Evolutionary conservation across 2,329 filamentous ascomycete species (phyloP).

Genomic region (Pestalotiopsis sp.): DNA sequence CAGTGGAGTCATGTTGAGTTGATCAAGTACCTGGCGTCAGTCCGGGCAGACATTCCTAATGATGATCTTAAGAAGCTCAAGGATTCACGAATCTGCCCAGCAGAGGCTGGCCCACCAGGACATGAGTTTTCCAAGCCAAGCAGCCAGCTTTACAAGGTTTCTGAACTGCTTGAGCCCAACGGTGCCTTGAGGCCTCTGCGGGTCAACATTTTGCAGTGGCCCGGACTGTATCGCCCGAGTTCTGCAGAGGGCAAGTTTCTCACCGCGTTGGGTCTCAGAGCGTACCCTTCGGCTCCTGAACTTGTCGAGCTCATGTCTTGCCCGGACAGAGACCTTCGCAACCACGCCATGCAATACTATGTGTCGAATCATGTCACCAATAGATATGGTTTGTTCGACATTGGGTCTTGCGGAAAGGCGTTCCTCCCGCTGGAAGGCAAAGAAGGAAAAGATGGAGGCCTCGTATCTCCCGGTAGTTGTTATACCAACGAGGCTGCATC

Average conservation of each 20-base stretch:
- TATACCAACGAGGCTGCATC: slow-evolving; percentile 79
- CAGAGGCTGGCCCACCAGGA: slow-evolving; percentile 62
- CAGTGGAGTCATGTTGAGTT: slow-evolving; percentile 93
- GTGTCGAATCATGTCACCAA: slow-evolving; percentile 78
- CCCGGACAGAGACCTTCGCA: slow-evolving; percentile 57
- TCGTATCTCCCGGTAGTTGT: slow-evolving; percentile 74
- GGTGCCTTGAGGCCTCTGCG: slow-evolving; percentile 67
- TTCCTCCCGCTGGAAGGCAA: slow-evolving; percentile 75
- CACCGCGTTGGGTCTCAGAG: slow-evolving; percentile 68
- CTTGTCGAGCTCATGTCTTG: slow-evolving; percentile 77
- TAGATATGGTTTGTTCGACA: slow-evolving; percentile 67
- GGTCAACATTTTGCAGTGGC: slow-evolving; percentile 81
- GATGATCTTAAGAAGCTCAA: slow-evolving; percentile 79
- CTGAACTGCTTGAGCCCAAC: slow-evolving; percentile 80
- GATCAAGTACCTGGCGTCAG: slow-evolving; percentile 90
- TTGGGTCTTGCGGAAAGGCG: slow-evolving; percentile 52
- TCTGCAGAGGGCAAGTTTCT: slow-evolving; percentile 78
- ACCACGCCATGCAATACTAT: slow-evolving; percentile 77
- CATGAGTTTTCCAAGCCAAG: slow-evolving; percentile 54
- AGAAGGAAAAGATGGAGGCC: slow-evolving; percentile 55
- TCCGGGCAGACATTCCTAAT: slow-evolving; percentile 81
- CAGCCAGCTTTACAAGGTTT: slow-evolving; percentile 65
- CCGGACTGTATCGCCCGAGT: slow-evolving; percentile 62
- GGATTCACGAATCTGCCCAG: slow-evolving; percentile 78
- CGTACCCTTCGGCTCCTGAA: slow-evolving; percentile 69